Percentiles rank a stretch among this genome's conserved stretches.
Evolutionary conservation across 2,329 filamentous ascomycete species (phyloP).

Genomic region (Fusarium sp.): DNA sequence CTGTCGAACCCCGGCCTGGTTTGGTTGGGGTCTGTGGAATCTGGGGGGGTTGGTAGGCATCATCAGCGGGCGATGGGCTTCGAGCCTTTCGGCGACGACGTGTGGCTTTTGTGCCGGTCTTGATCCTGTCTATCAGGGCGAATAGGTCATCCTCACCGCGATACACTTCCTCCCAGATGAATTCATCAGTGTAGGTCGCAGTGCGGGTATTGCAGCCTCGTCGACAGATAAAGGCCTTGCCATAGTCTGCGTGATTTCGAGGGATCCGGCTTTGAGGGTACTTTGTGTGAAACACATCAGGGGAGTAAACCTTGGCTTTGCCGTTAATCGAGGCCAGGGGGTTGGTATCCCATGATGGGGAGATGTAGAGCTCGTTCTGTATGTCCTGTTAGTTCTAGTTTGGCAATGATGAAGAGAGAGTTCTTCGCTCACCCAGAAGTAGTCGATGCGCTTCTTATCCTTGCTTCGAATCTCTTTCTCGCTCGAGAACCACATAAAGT

Average conservation of each 20-base stretch:
- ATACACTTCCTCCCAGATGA: slow-evolving; percentile 89
- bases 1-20: slow-evolving; percentile 40
- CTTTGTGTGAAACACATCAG: slow-evolving; percentile 68
- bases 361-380: slow-evolving; percentile 91
- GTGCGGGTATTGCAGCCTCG: slow-evolving; percentile 89
- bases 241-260: slow-evolving; percentile 75
- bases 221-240: slow-evolving; percentile 89
- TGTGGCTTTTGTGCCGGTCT: slow-evolving; percentile 76
- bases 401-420: background rate
- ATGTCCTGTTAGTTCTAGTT: slow-evolving; percentile 6
- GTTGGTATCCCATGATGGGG: slow-evolving; percentile 86
- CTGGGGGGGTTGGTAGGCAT: slow-evolving; percentile 48
- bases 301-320: slow-evolving; percentile 82
- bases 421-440: slow-evolving; percentile 64
- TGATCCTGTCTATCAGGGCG: slow-evolving; percentile 71
- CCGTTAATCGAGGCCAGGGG: slow-evolving; percentile 90
- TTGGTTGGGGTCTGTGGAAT: slow-evolving; percentile 54
- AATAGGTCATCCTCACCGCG: slow-evolving; percentile 70
- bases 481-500: slow-evolving; percentile 96
- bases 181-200: slow-evolving; percentile 90
- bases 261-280: slow-evolving; percentile 82
- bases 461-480: slow-evolving; percentile 88
- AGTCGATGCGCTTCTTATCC: slow-evolving; percentile 83
- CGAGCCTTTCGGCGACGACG: slow-evolving; percentile 47
- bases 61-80: slow-evolving; percentile 47